Percentiles rank a stretch among this genome's conserved stretches.
These are phyloP conservation scores for Leccinum griseonigrum DNA, from an alignment of 1,284 basidiomycete genomes.

Conservation along the genomic window DNA sequence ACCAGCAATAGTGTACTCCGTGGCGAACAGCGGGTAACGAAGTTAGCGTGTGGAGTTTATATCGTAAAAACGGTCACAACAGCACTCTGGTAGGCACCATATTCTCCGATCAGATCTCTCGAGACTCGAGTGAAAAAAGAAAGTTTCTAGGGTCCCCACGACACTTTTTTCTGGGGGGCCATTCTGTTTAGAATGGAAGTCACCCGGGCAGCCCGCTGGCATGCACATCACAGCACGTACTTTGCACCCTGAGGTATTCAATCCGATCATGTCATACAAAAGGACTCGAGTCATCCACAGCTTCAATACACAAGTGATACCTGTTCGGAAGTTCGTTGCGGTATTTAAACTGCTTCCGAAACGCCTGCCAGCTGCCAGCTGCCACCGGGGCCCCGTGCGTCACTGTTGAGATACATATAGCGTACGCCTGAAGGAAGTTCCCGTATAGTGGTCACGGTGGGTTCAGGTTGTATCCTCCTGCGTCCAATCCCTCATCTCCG, in stretches of 20 bases:
- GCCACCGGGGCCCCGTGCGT: too few relatives aligned
- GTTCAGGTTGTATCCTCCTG: not conserved
- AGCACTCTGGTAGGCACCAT: not conserved
- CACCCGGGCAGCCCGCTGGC: too few relatives aligned
- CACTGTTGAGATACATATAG: not conserved
- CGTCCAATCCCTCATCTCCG: too few relatives aligned
- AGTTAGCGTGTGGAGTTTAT: not conserved
- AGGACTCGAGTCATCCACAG: not conserved
- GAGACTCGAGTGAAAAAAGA: not conserved
- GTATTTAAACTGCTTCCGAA: not conserved
- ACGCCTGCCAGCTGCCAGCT: too few relatives aligned
- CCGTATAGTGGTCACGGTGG: not conserved
- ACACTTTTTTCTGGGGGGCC: not conserved
- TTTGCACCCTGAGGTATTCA: too few relatives aligned
- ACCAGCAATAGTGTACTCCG: not conserved
- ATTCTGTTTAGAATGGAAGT: not conserved
- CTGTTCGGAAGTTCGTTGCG: not conserved
- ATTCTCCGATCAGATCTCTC: not conserved
- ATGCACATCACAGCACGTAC: not conserved
- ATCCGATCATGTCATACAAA: not conserved
- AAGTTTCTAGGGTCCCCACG: not conserved
- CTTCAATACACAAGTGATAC: not conserved
- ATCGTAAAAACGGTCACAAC: not conserved
- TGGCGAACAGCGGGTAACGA: not conserved
- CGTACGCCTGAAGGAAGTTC: not conserved